Base-by-base conservation (phyloP, 495 filamentous ascomycete species). In the Rhypophila decipiens region DNA sequence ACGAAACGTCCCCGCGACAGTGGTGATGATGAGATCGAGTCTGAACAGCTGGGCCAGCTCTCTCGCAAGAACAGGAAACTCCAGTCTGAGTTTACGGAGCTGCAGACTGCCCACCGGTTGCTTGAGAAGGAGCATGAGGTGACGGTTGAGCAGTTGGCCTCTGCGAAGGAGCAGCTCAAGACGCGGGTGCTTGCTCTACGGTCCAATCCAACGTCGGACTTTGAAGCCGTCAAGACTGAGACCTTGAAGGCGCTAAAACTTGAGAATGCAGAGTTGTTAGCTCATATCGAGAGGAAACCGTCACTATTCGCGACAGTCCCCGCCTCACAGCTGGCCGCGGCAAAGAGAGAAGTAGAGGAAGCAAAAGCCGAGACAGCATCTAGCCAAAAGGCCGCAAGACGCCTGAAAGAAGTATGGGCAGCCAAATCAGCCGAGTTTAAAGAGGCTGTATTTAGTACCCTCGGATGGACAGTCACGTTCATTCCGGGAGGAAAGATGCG, bases 401-500 rank as follows among this genome's bases (percentile, higher is more conserved):
- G 93, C 11, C 79, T 96, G 33, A 91, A 89, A 51, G 83, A 95
- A 54, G 90, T 96, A 49, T 99, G 87, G 83, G 75, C 77, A 2
- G 76, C 84, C 48, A 97, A 96, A 62, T 85, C 84, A 11, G 79
- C 82, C 52, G 93, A 97, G 66, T 96, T 97, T 73, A 85, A 93
- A 11, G 88, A 97, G 66, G 87, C 90, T 2, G 88, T 97, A 29
- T 85, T 87, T 53, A 85, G 79, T 40, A 75, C 96, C 2, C 76
- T 99, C 2, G 93, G 93, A 0, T 97, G 86, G 82, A 90, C 90
- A 44, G 77, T 96, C 27, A 86, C 94, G 42, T 96, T 97, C 69
- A 79, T 95, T 58, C 87, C 87, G 2, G 94, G 91, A 58, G 93
- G 93, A 17, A 89, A 90, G 56, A 91, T 95, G 57, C 78, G 85